Evolutionary conservation across 306 rosid genomes (phyloP).

Genomic region (Senna tora): DNA sequence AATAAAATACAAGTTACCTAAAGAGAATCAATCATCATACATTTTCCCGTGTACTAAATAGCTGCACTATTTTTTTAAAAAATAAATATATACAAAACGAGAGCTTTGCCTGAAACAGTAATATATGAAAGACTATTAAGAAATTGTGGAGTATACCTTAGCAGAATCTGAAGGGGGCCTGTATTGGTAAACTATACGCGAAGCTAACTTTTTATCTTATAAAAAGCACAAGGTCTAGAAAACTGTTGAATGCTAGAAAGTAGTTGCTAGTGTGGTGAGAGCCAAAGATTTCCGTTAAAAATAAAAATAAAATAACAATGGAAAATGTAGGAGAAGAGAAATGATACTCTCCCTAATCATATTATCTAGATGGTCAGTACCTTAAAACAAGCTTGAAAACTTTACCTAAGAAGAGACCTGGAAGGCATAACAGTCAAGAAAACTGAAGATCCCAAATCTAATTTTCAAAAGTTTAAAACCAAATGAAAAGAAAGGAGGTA

Average conservation of each 20-base stretch:
- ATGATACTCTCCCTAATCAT: conserved; percentile 2
- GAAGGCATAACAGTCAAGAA: conserved; percentile 17
- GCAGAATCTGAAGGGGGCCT: conserved; percentile 17
- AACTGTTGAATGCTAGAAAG: conserved; percentile 17
- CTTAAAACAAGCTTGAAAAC: conserved; percentile 12
- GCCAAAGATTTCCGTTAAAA: conserved; percentile 5
- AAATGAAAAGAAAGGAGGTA: conserved; percentile 1
- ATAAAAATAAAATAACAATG: background rate
- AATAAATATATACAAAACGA: background rate
- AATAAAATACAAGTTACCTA: conserved; percentile 8
- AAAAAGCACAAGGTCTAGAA: conserved; percentile 23
- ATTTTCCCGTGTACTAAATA: conserved; percentile 10
- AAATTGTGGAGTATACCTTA: conserved; percentile 16
- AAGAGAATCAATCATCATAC: background rate
- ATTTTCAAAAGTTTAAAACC: background rate
- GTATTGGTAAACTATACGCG: conserved; percentile 10
- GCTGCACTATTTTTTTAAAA: background rate
- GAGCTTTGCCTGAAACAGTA: conserved; percentile 16
- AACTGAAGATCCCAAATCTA: background rate
- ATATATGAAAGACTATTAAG: conserved; percentile 6
- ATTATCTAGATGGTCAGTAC: background rate
- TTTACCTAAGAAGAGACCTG: background rate
- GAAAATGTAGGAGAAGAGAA: background rate
- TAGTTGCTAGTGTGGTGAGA: background rate
- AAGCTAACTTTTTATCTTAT: background rate